Conservation (phyloP, 306 rosid species). For the Crataegus laevigata region DNA sequence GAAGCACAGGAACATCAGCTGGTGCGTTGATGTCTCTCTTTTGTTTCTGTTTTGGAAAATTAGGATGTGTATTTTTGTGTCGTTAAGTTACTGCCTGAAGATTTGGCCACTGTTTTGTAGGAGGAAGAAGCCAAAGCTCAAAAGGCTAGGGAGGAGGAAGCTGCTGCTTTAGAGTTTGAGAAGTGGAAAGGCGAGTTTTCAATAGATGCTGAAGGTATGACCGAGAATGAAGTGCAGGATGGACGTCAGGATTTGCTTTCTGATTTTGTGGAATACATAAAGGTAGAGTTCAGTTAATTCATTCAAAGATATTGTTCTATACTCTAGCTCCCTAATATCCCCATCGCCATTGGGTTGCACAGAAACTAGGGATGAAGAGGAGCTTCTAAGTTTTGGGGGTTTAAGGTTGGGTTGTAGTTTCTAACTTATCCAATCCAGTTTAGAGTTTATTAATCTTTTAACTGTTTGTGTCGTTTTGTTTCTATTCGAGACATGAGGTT, state of each 20-base stretch:
- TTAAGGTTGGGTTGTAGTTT: not conserved
- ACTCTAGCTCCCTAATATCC: not conserved
- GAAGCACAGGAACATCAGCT: slow-evolving; percentile 67
- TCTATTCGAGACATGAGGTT: not conserved
- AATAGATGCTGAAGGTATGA: slow-evolving; percentile 86
- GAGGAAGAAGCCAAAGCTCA: slow-evolving; percentile 91
- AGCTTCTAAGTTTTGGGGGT: not conserved
- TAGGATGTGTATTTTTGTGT: not conserved
- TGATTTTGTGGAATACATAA: slow-evolving; percentile 79
- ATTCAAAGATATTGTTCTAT: not conserved
- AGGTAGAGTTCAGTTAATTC: slow-evolving; percentile 39
- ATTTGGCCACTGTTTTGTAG: slow-evolving; percentile 33
- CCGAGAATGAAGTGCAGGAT: slow-evolving; percentile 67
- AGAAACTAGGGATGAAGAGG: not conserved
- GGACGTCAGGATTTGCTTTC: slow-evolving; percentile 62
- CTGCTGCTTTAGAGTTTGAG: slow-evolving; percentile 90
- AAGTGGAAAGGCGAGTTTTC: slow-evolving; percentile 98
- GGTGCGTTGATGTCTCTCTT: slow-evolving; percentile 36
- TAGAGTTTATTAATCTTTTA: not conserved
- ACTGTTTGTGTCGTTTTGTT: not conserved
- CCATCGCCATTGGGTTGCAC: no score
- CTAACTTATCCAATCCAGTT: not conserved
- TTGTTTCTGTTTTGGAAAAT: slow-evolving; percentile 1
- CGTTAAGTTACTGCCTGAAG: slow-evolving; percentile 13
- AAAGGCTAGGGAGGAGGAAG: slow-evolving; percentile 91